phyloP scores from a whole-genome alignment of 345 rosid genomes.

The Brassica rapa region DNA sequence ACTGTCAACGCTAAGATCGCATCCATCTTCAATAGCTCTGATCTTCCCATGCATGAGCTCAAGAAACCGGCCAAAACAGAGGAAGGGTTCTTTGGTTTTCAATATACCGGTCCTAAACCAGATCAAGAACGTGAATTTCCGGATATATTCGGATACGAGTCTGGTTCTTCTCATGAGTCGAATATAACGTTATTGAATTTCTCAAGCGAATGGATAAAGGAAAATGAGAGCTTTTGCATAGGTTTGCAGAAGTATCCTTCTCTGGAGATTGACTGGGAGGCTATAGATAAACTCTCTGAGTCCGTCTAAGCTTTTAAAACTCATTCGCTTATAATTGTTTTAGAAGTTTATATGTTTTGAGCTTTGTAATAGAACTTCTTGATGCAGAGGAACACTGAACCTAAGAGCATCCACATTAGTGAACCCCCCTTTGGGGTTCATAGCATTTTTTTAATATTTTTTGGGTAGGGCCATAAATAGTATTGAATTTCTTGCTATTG shows the following conservation, averaged over 20 bases:
- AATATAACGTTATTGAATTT: conserved; percentile 30
- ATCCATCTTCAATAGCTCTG: conserved; percentile 57
- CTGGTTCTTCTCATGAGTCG: conserved; percentile 33
- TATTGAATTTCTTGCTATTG: too few species aligned
- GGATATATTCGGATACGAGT: conserved; percentile 29
- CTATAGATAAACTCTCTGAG: conserved; percentile 49
- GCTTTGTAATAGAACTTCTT: conserved; percentile 40
- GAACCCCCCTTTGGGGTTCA: too few species aligned
- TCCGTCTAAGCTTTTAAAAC: conserved; percentile 7
- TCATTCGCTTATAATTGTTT: not conserved
- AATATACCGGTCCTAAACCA: conserved; percentile 27
- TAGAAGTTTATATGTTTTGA: conserved; percentile 16
- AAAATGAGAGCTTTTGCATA: conserved; percentile 48
- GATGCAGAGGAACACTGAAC: conserved; percentile 37
- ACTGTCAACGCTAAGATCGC: conserved; percentile 75
- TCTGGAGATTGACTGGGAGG: conserved; percentile 86
- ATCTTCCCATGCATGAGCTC: conserved; percentile 42
- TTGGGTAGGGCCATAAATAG: too few species aligned
- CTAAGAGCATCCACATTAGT: too few species aligned
- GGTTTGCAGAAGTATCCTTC: conserved; percentile 70
- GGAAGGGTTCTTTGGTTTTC: conserved; percentile 15
- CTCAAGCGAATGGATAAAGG: conserved; percentile 35
- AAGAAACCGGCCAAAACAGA: conserved; percentile 43
- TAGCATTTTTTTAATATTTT: too few species aligned
- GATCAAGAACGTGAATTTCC: not conserved